Percentiles rank a stretch among this genome's conserved stretches.
phyloP scores from a whole-genome alignment of 805 yeast species.

The Saitoella complicata region DNA sequence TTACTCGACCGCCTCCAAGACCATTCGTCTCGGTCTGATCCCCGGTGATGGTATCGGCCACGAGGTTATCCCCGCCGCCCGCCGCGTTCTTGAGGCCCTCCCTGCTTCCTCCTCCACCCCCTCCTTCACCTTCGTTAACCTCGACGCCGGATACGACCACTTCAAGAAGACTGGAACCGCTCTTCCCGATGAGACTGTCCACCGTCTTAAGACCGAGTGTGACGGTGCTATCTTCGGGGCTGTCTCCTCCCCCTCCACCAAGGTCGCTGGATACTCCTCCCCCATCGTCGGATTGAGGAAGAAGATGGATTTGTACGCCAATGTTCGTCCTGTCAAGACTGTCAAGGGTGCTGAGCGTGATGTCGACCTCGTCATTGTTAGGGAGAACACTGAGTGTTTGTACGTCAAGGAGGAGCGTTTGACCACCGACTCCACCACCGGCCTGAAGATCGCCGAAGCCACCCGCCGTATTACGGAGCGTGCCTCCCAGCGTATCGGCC shows the following conservation, averaged over 20 bases:
- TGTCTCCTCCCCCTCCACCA: conserved; percentile 84
- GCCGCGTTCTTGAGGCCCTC: conserved; percentile 66
- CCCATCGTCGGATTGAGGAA: conserved; percentile 98
- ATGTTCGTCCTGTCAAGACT: conserved; percentile 93
- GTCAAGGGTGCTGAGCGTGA: conserved; percentile 64
- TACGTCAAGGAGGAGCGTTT: conserved; percentile 86
- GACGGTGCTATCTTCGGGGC: conserved; percentile 98
- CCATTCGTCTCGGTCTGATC: conserved; percentile 38
- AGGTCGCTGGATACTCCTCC: conserved; percentile 92
- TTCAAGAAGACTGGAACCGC: conserved; percentile 93
- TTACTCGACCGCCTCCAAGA: background rate
- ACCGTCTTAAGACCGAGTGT: conserved; percentile 57
- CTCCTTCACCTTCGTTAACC: conserved; percentile 68
- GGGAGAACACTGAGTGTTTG: conserved; percentile 96
- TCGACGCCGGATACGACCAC: conserved; percentile 88
- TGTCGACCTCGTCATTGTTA: conserved; percentile 92
- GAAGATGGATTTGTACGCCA: conserved; percentile 86
- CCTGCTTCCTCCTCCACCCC: conserved; percentile 54
- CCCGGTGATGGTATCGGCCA: conserved; percentile 98
- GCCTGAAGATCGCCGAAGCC: conserved; percentile 88
- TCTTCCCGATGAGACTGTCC: conserved; percentile 82
- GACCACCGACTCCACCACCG: conserved; percentile 36
- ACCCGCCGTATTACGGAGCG: conserved; percentile 86
- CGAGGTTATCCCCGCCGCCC: conserved; percentile 93
- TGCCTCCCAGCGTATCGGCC: conserved; percentile 75